Percentiles rank a stretch among this genome's conserved stretches.
These are phyloP conservation scores for Tetrahymena malaccensis DNA, from an alignment of 73 alveolate species.

Conservation along the genomic window DNA sequence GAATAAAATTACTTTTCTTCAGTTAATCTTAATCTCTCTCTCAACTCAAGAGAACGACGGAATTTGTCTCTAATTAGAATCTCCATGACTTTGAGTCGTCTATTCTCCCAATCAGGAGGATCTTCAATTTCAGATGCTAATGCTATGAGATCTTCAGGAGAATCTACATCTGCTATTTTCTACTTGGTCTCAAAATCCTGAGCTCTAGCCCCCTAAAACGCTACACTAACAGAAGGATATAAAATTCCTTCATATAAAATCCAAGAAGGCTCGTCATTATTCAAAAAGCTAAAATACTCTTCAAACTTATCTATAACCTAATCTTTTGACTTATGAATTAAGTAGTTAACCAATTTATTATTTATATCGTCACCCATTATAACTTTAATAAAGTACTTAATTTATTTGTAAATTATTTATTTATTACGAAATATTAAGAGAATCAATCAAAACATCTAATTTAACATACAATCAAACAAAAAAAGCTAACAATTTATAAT, in stretches of 20 bases:
- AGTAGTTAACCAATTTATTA: background rate
- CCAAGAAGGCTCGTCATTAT: background rate
- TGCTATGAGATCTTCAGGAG: background rate
- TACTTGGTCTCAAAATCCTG: background rate
- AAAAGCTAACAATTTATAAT: no score
- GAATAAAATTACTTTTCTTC: constrained; percentile 27
- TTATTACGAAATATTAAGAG: no score
- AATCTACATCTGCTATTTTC: background rate
- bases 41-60: constrained; percentile 55
- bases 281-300: background rate
- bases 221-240: background rate
- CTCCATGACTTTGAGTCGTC: constrained; percentile 58
- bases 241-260: background rate
- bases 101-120: constrained; percentile 49
- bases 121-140: constrained; percentile 57
- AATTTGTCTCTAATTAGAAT: constrained; percentile 59
- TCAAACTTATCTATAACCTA: background rate
- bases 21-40: constrained; percentile 60
- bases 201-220: background rate
- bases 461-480: background rate
- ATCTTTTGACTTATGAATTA: background rate
- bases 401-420: no score
- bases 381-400: background rate
- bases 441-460: background rate
- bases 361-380: background rate